Evolutionary conservation across 306 rosid species (phyloP), one percentile per base, ranked within the genome.

Genomic region (Comarum palustre): DNA sequence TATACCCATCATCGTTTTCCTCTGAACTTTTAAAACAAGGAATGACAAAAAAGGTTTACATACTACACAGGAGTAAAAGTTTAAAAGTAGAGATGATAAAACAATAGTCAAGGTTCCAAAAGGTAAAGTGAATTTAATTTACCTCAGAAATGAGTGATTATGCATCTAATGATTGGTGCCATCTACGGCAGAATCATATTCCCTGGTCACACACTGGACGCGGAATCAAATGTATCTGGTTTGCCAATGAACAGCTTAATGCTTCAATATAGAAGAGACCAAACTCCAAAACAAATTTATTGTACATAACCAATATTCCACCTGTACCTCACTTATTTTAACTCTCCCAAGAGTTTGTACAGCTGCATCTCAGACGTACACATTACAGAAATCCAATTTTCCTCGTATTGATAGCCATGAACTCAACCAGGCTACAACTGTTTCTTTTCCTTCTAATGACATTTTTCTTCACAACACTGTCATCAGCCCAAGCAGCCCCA

Each of bases 401-500:
- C 41, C 41, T 47, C 11, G 13, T 29, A 47, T 58, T 2, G 24
- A 20, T 9, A 43, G 19, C 14, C 68, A 81, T 78, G 81, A 5
- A 9, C 38, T 68, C 77, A 38, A 57, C 32, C 14, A 66, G 22
- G 42, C 34, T 39, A 32, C 65, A 50, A n/a, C 13, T 10, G 19
- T 57, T 32, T 69, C 34, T 68, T 57, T 14, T 43, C 47, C 50
- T 78, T 17, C 82, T 59, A 5, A 51, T 72, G 66, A 5, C 13
- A 15, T 31, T 61, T 60, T 59, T 78, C 48, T 42, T 64, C 42
- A 5, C 41, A 4, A 52, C 34, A 52, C 24, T 69, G 57, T 38
- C 73, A 54, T 39, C 38, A 54, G 46, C 64, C 66, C 57, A 57
- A 16, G 86, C 75, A 65, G 60, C 58, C 73, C 32, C 79, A 43